phyloP scores from a whole-genome alignment of 495 filamentous ascomycete species.

The Hyaloscypha finlandica region DNA sequence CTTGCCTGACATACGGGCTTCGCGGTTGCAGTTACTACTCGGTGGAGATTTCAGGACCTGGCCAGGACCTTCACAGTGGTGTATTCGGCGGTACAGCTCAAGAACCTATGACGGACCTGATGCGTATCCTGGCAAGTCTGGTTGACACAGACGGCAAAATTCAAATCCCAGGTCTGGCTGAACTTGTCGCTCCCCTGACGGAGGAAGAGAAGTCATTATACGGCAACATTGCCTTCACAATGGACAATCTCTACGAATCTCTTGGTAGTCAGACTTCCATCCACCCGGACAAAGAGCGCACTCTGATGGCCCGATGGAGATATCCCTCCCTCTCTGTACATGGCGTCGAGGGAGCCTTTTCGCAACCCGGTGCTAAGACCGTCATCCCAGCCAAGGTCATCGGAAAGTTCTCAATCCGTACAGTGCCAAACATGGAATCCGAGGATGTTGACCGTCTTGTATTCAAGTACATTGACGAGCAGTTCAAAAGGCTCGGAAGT shows the following conservation, averaged over 20 bases:
- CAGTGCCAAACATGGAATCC: slow-evolving; percentile 96
- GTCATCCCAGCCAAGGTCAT: slow-evolving; percentile 97
- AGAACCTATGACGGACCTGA: slow-evolving; percentile 97
- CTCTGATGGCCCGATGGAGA: slow-evolving; percentile 94
- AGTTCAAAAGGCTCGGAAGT: slow-evolving; percentile 78
- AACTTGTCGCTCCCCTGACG: slow-evolving; percentile 85
- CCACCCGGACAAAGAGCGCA: slow-evolving; percentile 78
- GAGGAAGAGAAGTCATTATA: slow-evolving; percentile 87
- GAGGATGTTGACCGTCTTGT: slow-evolving; percentile 83
- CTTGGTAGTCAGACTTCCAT: slow-evolving; percentile 86
- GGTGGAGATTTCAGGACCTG: slow-evolving; percentile 82
- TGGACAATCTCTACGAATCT: slow-evolving; percentile 91
- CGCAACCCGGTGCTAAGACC: slow-evolving; percentile 90
- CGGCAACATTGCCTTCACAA: slow-evolving; percentile 83
- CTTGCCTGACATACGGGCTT: slow-evolving; percentile 97
- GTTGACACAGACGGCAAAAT: slow-evolving; percentile 92
- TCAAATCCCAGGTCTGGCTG: slow-evolving; percentile 81
- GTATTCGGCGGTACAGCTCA: slow-evolving; percentile 95
- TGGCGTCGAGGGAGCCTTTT: slow-evolving; percentile 95
- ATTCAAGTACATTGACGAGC: slow-evolving; percentile 72
- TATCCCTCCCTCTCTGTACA: slow-evolving; percentile 94
- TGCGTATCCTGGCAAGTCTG: slow-evolving; percentile 75
- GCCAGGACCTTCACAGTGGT: slow-evolving; percentile 91
- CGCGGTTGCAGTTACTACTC: slow-evolving; percentile 97
- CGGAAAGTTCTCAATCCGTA: slow-evolving; percentile 97